Evolutionary conservation across 2,329 filamentous ascomycete species (phyloP), one percentile per base, ranked within the genome.

Genomic region (Ascochyta rabiei): DNA sequence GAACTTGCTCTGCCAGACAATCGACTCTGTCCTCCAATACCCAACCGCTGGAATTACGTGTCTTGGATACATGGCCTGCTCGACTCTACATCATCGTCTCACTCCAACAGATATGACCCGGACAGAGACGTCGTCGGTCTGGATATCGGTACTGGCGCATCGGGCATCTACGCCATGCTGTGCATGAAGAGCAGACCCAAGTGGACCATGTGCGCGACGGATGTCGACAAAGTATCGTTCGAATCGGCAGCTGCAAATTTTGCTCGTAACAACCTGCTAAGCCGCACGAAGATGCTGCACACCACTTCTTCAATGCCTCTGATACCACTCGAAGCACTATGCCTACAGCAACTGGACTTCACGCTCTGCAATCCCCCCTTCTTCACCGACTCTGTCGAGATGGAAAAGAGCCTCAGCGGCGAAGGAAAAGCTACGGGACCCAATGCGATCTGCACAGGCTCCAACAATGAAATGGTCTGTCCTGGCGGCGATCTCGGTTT

Each of bases 281-380:
- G 79, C 6, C 83, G 89, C 0, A 89, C 96, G 53, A 84, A 75
- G 3, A 70, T 96, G 0, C 66, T 91, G 0, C 72, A 81, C 35
- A 86, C 86, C 1, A 73, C 77, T 0, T 63, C 78, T 0, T 69
- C 77, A 0, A 84, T 82, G 31, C 64, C 77, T 0, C 76, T 97
- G 1, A 81, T 98, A 6, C 87, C 89, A 0, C 69, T 91, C 0
- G 78, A 86, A 34, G 80, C 80, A 0, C 68, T 87, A 1, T 75
- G 72, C 19, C 70, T 84, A n/a, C 57, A 68, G 9, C 81, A 79
- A 3, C 80, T 96, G 38, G 88, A 93, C 70, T 97, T 98, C 71
- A 86, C 85, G 54, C 96, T 98, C 86, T 93, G 89, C 60, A 99
- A 99, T 63, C 95, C 95, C 0, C 95, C 95, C 0, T 99, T 99